Evolutionary conservation across 1,284 basidiomycete species (phyloP).

Genomic region (Naganishia liquefaciens): DNA sequence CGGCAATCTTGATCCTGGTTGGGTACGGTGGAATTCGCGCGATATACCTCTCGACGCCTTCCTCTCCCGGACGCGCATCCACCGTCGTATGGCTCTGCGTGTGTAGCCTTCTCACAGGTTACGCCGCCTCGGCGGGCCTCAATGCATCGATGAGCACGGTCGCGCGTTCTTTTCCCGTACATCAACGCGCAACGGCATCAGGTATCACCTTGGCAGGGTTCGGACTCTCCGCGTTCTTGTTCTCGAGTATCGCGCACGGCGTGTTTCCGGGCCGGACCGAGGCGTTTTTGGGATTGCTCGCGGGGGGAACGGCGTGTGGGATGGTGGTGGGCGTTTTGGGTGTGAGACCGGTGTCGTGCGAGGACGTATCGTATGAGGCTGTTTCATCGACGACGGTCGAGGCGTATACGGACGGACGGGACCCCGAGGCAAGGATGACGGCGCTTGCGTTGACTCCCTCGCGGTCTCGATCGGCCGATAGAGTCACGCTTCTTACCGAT

Average conservation of each 20-base stretch:
- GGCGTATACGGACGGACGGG: conserved; percentile 29
- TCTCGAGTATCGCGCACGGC: conserved; percentile 66
- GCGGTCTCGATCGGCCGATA: conserved; percentile 8
- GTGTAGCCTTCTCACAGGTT: conserved; percentile 50
- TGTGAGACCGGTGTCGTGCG: conserved; percentile 59
- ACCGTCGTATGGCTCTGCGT: conserved; percentile 37
- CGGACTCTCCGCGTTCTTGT: conserved; percentile 77
- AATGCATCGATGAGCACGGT: conserved; percentile 50
- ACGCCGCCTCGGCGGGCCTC: conserved; percentile 50
- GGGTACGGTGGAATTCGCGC: conserved; percentile 69
- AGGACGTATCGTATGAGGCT: conserved; percentile 35
- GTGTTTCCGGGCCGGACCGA: conserved; percentile 71
- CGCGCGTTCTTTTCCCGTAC: conserved; percentile 47
- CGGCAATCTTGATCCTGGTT: conserved; percentile 32
- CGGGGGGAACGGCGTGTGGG: conserved; percentile 67
- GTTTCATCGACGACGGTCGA: conserved; percentile 33
- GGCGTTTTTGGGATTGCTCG: conserved; percentile 67
- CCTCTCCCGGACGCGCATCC: neutral
- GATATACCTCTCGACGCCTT: conserved; percentile 58
- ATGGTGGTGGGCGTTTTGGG: conserved; percentile 68
- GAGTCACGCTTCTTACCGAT: neutral
- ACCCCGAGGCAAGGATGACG: conserved; percentile 17
- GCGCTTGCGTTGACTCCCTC: conserved; percentile 16
- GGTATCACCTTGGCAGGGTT: conserved; percentile 78
- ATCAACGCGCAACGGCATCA: conserved; percentile 64